Evolutionary conservation across 2,329 filamentous ascomycete species (phyloP).

Genomic region (Fusarium redolens): DNA sequence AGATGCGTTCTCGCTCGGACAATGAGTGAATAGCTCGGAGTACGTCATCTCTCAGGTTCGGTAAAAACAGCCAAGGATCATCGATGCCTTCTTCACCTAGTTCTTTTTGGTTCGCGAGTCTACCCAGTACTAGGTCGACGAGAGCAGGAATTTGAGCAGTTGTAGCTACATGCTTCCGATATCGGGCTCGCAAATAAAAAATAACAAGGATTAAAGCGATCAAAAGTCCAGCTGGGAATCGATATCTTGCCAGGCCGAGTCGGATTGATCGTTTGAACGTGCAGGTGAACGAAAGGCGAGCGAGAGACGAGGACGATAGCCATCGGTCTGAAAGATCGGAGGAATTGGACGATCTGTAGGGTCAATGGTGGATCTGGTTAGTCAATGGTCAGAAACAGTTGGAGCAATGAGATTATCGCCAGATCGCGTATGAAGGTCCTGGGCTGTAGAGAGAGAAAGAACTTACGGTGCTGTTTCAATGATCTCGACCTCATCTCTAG

Average conservation of each 20-base stretch:
- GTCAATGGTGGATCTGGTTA: conserved; percentile 85
- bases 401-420: conserved; percentile 37
- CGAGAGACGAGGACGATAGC: conserved; percentile 89
- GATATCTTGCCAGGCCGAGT: conserved; percentile 86
- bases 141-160: conserved; percentile 82
- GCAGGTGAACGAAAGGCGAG: conserved; percentile 88
- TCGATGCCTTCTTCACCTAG: conserved; percentile 75
- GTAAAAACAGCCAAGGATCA: conserved; percentile 86
- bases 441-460: conserved; percentile 28
- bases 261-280: conserved; percentile 81
- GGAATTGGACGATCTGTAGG: conserved; percentile 78
- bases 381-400: conserved; percentile 70
- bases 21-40: conserved; percentile 84
- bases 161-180: conserved; percentile 72
- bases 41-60: conserved; percentile 91
- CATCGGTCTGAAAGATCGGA: conserved; percentile 68
- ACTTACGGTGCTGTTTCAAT: conserved; percentile 66
- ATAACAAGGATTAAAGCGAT: conserved; percentile 60
- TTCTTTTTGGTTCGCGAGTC: conserved; percentile 85
- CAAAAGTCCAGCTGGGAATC: conserved; percentile 81
- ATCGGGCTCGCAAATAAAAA: conserved; percentile 73
- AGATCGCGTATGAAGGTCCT: conserved; percentile 23
- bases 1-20: conserved; percentile 80
- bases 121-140: conserved; percentile 85
- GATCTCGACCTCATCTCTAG: conserved; percentile 68